Conservation (phyloP, 768 basidiomycete genomes). For the Leccinum rimulosum region DNA sequence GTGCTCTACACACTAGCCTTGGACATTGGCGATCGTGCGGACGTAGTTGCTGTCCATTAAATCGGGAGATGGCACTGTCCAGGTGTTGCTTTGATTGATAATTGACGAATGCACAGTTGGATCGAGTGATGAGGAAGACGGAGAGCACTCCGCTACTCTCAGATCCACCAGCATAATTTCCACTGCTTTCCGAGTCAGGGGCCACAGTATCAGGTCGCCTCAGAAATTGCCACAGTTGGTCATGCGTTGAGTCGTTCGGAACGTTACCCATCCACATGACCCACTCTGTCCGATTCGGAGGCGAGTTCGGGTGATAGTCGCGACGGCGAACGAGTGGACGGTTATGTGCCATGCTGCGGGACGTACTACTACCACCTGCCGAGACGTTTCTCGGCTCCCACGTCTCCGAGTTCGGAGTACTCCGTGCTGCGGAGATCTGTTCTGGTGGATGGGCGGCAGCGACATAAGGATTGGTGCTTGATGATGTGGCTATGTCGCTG, state of each 20-base stretch:
- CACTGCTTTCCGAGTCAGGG: conserved; percentile 2
- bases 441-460: not conserved
- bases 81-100: conserved; percentile 65
- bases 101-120: conserved; percentile 93
- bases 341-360: conserved; percentile 17
- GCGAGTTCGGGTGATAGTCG: conserved; percentile 67
- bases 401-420: not conserved
- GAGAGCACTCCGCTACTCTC: conserved; percentile 62
- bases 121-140: conserved; percentile 92
- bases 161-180: not conserved
- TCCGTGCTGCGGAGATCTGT: conserved; percentile 1
- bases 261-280: conserved; percentile 98
- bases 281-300: conserved; percentile 80
- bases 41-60: conserved; percentile 71
- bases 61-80: conserved; percentile 61
- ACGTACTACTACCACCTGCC: not conserved
- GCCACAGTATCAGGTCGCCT: conserved; percentile 33
- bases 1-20: conserved; percentile 77
- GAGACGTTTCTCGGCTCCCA: not conserved
- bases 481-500: not conserved
- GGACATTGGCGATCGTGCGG: conserved; percentile 71
- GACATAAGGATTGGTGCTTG: not conserved
- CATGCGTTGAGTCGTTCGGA: conserved; percentile 74
- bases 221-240: conserved; percentile 88
- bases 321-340: conserved; percentile 41